Base-by-base conservation (phyloP, 2,329 filamentous ascomycete species). In the Pseudocercospora crystallina region DNA sequence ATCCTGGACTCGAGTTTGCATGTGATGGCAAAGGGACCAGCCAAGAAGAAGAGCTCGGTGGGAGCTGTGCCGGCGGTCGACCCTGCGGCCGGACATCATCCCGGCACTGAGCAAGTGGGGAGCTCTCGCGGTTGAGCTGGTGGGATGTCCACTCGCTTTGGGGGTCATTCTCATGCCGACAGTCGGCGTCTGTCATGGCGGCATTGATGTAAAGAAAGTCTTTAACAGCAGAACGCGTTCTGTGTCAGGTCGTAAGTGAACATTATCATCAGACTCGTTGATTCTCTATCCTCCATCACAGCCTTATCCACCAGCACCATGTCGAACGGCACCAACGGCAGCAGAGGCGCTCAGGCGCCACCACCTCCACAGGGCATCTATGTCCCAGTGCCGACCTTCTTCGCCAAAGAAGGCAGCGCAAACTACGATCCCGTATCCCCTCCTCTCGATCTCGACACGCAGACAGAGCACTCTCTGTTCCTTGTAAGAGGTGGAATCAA, bases 331-430 rank as follows among this genome's bases (percentile, higher is more conserved):
- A 39, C 43, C 43, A 56, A 51, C 39, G 49, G 53, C 31, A 53
- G 33, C 38, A 37, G 51, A 49, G 48, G 53, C 17, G 48, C 54
- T 11, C 53, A 43, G 31, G 51, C 55, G 10, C 49, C 59, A 17
- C 79, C 79, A 35, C 78, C 79, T 26, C 74, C 76, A 38, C 50
- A 58, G 39, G 80, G 80, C 56, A 76, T 83, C 60, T 82, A 79
- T 62, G 80, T 83, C 51, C 80, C 80, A 37, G 68, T 83, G 37
- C 83, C 83, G 5, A 86, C 83, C 43, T 86, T 86, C 73, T 86
- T 84, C 73, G 76, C 81, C 69, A 60, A 73, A 63, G 68, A 71
- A 35, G 61, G 65, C 41, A 62, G 73, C 5, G 65, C 75, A 29
- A 65, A 71, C 41, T 76, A 75, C 52, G 69, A 74, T 40, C 59